Evolutionary conservation across 108 stramenopile genomes (phyloP), one percentile per base, ranked within the genome.

Genomic region (Fistulifera solaris): DNA sequence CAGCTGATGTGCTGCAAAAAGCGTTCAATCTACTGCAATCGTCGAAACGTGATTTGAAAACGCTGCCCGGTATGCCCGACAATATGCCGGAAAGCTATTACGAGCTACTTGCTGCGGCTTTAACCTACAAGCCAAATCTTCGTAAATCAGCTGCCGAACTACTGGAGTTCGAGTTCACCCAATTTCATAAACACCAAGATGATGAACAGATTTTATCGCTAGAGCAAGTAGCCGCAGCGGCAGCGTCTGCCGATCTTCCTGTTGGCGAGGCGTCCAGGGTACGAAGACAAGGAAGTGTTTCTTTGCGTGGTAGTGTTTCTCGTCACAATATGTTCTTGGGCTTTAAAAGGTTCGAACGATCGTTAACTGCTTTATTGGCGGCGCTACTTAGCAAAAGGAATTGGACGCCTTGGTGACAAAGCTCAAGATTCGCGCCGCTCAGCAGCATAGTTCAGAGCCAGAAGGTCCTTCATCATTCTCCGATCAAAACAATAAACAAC

Each of bases 1-100:
- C 87, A 19, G 75, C 81, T 1, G 82, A 85, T 10, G 24, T 39
- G 1, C 64, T 91, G 44, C 89, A 91, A 65, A 66, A 69, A 50
- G 74, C 83, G 0, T 91, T 91, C 60, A 82, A 91, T 54, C 63
- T 63, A 6, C 42, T 90, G 13, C 84, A 86, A 51, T 59, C 41
- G 27, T 25, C 39, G 40, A 67, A 61, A 17, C 67, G 87, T 27
- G 46, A 77, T 12, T 53, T 87, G 40, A 46, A 59, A 31, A 38
- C 62, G 1, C 55, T 85, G 12, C 85, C 89, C 0, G 83, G 83
- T 49, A 61, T 91, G 48, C 89, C 89, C 23, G 69, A 72, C 18
- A 71, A 81, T 49, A 73, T 91, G 74, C 89, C 89, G 8, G 76
- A 77, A 12, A 73, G 75, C 7, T 91, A 65, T 56, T 77, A 66